Percentiles rank a stretch among this genome's conserved stretches.
These are phyloP conservation scores for Paramecium sexaurelia DNA, from an alignment of 73 alveolate species.

Conservation along the genomic window DNA sequence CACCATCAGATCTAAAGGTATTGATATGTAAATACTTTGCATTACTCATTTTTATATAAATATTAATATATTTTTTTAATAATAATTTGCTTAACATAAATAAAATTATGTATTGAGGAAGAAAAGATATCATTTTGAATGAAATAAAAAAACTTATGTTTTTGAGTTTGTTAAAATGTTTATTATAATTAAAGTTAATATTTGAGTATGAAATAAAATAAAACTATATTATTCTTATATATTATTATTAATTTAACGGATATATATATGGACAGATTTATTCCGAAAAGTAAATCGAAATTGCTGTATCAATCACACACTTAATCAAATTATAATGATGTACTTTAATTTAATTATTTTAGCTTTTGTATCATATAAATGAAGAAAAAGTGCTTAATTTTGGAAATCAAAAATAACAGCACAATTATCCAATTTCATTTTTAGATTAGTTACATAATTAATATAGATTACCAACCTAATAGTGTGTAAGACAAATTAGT, in stretches of 20 bases:
- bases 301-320: conserved; percentile 24
- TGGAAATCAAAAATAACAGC: conserved; percentile 42
- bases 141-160: background rate
- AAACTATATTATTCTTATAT: background rate
- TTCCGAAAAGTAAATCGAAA: conserved; percentile 37
- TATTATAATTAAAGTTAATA: background rate
- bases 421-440: conserved; percentile 38
- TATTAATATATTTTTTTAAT: background rate
- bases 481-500: conserved; percentile 41
- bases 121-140: background rate
- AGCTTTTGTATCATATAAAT: conserved; percentile 47
- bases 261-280: conserved; percentile 44
- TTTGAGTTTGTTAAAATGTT: background rate
- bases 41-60: conserved; percentile 48
- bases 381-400: conserved; percentile 55
- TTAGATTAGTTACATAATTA: conserved; percentile 33
- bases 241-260: conserved; percentile 46
- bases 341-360: background rate
- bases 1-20: conserved; percentile 50
- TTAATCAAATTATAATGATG: conserved; percentile 44
- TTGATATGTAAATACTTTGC: conserved; percentile 34
- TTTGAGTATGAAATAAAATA: background rate
- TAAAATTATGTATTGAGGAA: background rate
- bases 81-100: background rate
- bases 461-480: background rate